Evolutionary conservation across 2,329 filamentous ascomycete genomes (phyloP).

Genomic region (Phaeosphaeria sp.): DNA sequence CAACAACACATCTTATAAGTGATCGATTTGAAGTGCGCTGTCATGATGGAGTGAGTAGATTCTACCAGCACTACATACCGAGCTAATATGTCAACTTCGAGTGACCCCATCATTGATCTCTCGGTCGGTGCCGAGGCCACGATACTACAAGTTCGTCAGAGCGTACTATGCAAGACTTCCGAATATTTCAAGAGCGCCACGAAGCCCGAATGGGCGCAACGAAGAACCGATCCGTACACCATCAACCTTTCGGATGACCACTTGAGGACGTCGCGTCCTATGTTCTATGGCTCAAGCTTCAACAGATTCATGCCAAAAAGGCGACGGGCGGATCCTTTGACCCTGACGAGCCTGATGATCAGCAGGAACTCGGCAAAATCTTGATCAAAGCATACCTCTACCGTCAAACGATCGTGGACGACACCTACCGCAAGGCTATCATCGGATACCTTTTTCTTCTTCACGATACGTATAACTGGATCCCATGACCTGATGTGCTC

Average conservation of each 20-base stretch:
- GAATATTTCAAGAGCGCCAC: slow-evolving; percentile 8
- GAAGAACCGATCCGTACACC: not conserved
- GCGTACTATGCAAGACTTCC: slow-evolving; percentile 8
- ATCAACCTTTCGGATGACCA: slow-evolving; percentile 7
- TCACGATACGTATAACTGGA: no score
- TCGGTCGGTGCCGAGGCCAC: not conserved
- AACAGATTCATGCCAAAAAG: not conserved
- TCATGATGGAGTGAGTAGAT: slow-evolving; percentile 2
- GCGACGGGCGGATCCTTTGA: no score
- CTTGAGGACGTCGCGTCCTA: not conserved
- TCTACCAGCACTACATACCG: no score
- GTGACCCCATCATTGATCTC: slow-evolving; percentile 2
- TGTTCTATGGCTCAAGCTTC: slow-evolving; percentile 9
- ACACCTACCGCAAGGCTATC: no score
- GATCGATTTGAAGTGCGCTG: no score
- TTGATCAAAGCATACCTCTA: no score
- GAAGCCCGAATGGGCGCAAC: slow-evolving; percentile 6
- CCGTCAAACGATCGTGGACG: no score
- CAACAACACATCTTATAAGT: no score
- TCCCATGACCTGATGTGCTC: no score
- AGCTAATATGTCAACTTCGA: not conserved
- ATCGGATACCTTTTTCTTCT: no score
- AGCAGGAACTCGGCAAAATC: no score
- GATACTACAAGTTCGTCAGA: slow-evolving; percentile 4
- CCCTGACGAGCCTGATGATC: no score